A percentile compares a stretch with the other conserved stretches of the same genome.
Conservation (phyloP, 768 basidiomycete species). For the Lepiota brunneoincarnata region DNA sequence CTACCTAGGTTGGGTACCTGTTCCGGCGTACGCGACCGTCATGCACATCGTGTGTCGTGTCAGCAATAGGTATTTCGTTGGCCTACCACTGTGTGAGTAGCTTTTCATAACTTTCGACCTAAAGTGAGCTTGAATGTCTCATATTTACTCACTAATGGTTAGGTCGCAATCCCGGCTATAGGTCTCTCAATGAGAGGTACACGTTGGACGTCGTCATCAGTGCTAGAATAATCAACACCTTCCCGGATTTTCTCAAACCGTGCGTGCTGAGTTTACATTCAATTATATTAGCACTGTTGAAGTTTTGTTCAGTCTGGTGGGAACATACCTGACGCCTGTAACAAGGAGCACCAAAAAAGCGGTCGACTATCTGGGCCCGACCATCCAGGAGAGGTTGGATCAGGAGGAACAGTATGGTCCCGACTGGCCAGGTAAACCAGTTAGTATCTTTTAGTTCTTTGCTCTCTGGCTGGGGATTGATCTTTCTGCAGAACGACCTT, state of each 20-base stretch:
- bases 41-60: slow-evolving; percentile 36
- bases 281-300: background rate
- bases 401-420: slow-evolving; percentile 12
- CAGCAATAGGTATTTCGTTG: slow-evolving; percentile 39
- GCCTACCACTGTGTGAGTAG: slow-evolving; percentile 13
- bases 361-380: slow-evolving; percentile 13
- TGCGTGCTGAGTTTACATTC: slow-evolving; percentile 17
- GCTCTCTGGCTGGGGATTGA: background rate
- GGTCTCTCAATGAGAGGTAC: slow-evolving; percentile 26
- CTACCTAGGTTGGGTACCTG: slow-evolving; percentile 35
- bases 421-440: slow-evolving; percentile 13
- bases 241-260: slow-evolving; percentile 39
- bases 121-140: background rate
- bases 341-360: slow-evolving; percentile 12
- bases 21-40: slow-evolving; percentile 24
- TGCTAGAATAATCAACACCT: slow-evolving; percentile 26
- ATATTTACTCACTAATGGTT: background rate
- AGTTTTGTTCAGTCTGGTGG: slow-evolving; percentile 11
- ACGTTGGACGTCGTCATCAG: slow-evolving; percentile 29
- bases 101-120: background rate
- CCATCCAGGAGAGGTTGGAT: slow-evolving; percentile 12
- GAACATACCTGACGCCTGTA: slow-evolving; percentile 13
- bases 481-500: slow-evolving; percentile 11
- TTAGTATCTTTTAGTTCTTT: background rate
- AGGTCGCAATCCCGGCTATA: slow-evolving; percentile 36